These are phyloP conservation scores for Hypoxylon subgilvum DNA, from an alignment of 495 filamentous ascomycete species.

Conservation along the genomic window DNA sequence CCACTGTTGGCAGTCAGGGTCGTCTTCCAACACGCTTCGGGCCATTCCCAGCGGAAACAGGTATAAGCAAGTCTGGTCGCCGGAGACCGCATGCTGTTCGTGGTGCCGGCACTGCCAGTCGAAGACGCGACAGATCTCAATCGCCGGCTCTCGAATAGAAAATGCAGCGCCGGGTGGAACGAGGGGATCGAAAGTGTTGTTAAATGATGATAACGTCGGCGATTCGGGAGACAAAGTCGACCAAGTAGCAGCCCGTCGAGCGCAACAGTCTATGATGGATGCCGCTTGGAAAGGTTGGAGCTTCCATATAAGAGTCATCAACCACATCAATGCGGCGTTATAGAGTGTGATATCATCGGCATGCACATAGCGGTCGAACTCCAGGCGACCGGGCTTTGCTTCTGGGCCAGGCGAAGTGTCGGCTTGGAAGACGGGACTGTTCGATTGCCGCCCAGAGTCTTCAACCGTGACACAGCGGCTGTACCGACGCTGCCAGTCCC, in stretches of 20 bases:
- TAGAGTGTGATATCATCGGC: conserved; percentile 32
- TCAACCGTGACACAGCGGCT: conserved; percentile 19
- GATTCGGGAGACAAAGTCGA: conserved; percentile 3
- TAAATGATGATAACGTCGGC: background rate
- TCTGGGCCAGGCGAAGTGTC: background rate
- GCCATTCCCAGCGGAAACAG: conserved; percentile 36
- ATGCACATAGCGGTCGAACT: conserved; percentile 18
- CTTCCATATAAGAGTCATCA: conserved; percentile 35
- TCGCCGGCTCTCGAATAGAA: conserved; percentile 31
- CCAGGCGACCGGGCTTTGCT: conserved; percentile 1
- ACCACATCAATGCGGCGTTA: conserved; percentile 31
- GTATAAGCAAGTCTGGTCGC: conserved; percentile 31
- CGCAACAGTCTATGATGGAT: conserved; percentile 18
- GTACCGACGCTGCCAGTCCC: conserved; percentile 27
- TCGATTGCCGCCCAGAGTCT: background rate
- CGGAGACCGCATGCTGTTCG: conserved; percentile 9
- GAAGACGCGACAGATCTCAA: conserved; percentile 32
- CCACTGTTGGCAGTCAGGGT: conserved; percentile 20
- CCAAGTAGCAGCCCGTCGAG: conserved; percentile 11
- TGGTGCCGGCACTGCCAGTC: conserved; percentile 33
- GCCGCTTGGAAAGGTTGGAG: conserved; percentile 19
- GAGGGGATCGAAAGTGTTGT: conserved; percentile 28
- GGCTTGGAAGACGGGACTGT: background rate
- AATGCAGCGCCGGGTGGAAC: conserved; percentile 14
- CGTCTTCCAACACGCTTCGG: conserved; percentile 21